Evolutionary conservation across 2,329 filamentous ascomycete genomes (phyloP).

Genomic region (Colletotrichum sp.): DNA sequence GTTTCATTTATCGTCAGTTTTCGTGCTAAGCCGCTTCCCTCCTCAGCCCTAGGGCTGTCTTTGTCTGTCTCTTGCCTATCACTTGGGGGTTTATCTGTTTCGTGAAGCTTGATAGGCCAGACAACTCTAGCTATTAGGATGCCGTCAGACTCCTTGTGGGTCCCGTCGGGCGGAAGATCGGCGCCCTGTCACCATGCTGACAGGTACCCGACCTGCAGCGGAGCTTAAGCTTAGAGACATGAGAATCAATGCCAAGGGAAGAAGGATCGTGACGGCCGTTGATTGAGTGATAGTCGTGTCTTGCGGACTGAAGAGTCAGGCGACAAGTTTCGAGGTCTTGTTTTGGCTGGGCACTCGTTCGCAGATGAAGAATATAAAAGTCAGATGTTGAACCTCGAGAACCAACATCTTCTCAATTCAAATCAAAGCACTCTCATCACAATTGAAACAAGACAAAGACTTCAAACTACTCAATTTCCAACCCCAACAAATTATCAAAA

Average conservation of each 20-base stretch:
- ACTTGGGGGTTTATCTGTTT: background rate
- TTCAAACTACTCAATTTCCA: background rate
- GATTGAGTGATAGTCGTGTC: background rate
- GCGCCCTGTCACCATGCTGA: background rate
- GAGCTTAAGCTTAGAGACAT: background rate
- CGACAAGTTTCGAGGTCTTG: background rate
- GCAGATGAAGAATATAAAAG: background rate
- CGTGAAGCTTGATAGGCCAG: background rate
- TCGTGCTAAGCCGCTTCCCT: background rate
- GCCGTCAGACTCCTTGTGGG: background rate
- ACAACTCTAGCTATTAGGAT: background rate
- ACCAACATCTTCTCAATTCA: background rate
- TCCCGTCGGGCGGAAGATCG: background rate
- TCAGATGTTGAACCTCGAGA: background rate
- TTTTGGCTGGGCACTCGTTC: background rate
- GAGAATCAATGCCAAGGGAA: background rate
- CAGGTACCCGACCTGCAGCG: background rate
- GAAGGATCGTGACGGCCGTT: background rate
- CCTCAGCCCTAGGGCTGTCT: background rate
- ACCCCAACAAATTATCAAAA: background rate
- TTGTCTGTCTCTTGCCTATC: background rate
- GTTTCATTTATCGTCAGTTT: background rate
- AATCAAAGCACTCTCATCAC: background rate
- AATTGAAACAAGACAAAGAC: background rate
- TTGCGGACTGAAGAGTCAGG: background rate